Evolutionary conservation across 2,329 filamentous ascomycete species (phyloP), one percentile per base, ranked within the genome.

Genomic region (Fusarium robinianum): DNA sequence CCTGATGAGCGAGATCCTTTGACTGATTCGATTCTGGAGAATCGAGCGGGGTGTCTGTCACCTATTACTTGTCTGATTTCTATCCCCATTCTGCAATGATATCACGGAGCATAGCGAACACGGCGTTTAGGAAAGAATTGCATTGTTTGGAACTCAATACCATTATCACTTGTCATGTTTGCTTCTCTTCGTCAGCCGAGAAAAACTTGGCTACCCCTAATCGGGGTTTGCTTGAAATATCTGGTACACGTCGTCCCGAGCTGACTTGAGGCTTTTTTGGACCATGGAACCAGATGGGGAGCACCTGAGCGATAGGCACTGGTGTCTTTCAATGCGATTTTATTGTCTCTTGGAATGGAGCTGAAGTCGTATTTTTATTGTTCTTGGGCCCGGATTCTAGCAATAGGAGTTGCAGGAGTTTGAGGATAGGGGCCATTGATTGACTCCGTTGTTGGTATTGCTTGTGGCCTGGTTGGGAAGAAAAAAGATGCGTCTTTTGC

Each of bases 61-160:
- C 32, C 41, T 53, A 41, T 24, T 41, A 25, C 47, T 58, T 55
- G 46, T 55, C 33, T 55, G 33, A 46, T 51, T 55, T 51, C 58
- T 49, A 40, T 26, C 50, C 31, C 39, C 52, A 56, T 51, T 54
- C 51, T 53, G 36, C 39, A 37, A 58, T 51, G 55, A 55, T 62
- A 57, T 61, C 53, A 62, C 32, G 63, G 63, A 67, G 68, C 68
- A 72, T 72, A 71, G 69, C 69, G 69, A 67, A 58, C 49, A 53
- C 42, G 68, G 68, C 64, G 68, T 71, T 66, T 45, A 46, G 56
- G 58, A 53, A 50, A 54, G 57, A 54, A 49, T 50, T 60, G 35
- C 50, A 54, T 61, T 58, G 51, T 34, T 52, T 57, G 50, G 29
- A 50, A 19, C 60, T 51, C 46, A 45, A 34, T 44, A 39, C 40